Percentiles rank a stretch among this genome's conserved stretches.
Evolutionary conservation across 2,329 filamentous ascomycete species (phyloP).

Genomic region (Aspergillus niger): DNA sequence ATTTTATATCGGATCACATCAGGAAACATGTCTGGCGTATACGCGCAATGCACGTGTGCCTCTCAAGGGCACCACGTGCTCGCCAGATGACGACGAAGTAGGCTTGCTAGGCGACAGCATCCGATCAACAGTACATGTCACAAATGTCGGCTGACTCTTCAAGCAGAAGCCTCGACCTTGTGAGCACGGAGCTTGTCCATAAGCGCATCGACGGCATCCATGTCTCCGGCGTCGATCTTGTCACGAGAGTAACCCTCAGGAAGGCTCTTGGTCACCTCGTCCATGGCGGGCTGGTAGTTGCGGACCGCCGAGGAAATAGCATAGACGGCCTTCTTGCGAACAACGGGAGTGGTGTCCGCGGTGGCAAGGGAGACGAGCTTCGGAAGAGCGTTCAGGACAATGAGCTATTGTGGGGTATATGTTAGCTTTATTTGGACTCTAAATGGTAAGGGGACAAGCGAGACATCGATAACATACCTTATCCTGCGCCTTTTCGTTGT

Average conservation of each 20-base stretch:
- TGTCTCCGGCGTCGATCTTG: conserved; percentile 78
- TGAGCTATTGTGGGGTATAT: conserved; percentile 41
- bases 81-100: background rate
- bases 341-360: conserved; percentile 61
- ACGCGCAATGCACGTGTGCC: background rate
- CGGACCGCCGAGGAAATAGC: conserved; percentile 82
- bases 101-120: background rate
- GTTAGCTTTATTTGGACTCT: background rate
- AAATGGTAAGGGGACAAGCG: background rate
- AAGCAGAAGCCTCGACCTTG: conserved; percentile 30
- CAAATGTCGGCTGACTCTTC: conserved; percentile 8
- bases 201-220: conserved; percentile 79
- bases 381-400: conserved; percentile 67
- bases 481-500: conserved; percentile 85
- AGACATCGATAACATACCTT: conserved; percentile 47
- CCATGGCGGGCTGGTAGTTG: conserved; percentile 80
- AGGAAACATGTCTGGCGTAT: background rate
- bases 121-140: background rate
- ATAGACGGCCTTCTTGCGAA: conserved; percentile 84
- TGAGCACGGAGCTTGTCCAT: conserved; percentile 66
- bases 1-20: too few species aligned
- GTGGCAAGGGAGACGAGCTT: conserved; percentile 67
- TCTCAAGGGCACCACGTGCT: background rate
- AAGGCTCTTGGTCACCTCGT: conserved; percentile 67
- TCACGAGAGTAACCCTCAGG: conserved; percentile 61